Base-by-base conservation (phyloP, 139 green algal species). In the Chlorella sp. region DNA sequence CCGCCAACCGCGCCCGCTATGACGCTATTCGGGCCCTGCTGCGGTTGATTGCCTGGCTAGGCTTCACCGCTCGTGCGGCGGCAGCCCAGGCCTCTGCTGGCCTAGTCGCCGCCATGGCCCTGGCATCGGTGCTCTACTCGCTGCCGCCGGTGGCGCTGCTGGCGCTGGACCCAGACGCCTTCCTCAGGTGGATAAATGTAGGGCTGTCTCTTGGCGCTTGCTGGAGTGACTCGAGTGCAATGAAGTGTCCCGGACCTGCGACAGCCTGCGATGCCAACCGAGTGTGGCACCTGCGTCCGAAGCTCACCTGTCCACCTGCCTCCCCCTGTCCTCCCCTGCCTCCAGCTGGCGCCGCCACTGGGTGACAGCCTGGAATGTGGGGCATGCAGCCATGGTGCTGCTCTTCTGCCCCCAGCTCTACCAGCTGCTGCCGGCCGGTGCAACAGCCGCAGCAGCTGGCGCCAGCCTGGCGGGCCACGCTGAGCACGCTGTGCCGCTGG, bases 371-470 rank as follows among this genome's bases (percentile, higher is more conserved):
- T 69, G 51, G 51, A 69, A 81, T 57, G 6, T 81, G 30, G 47
- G 30, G 4, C 74, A 81, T 17, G 41, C 72, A 2, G 41, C n/a
- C 16, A 51, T 67, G n/a, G 18, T 69, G 12, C 16, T 23, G 6
- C n/a, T 57, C 32, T 67, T 68, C 74, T 81, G 67, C 74, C n/a
- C 30, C 3, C 51, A 81, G 74, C 47, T 81, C 11, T 32, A 81
- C 47, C 16, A 32, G 1, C 55, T 47, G 30, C 26, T 30, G 1
- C 74, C 47, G 0, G 1, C 51, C 51, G 18, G 4, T 15, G 15
- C n/a, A 34, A 25, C 51, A 15, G 17, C 47, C 7, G 32, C 74
- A 32, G 18, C 30, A 20, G 20, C 51, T 3, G 17, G 30, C 7
- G 32, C 74, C 51, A 20, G 18, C 12, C 32, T 69, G 51, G 67